phyloP scores from a whole-genome alignment of 2,329 filamentous ascomycete species.

The Plenodomus tracheiphilus region DNA sequence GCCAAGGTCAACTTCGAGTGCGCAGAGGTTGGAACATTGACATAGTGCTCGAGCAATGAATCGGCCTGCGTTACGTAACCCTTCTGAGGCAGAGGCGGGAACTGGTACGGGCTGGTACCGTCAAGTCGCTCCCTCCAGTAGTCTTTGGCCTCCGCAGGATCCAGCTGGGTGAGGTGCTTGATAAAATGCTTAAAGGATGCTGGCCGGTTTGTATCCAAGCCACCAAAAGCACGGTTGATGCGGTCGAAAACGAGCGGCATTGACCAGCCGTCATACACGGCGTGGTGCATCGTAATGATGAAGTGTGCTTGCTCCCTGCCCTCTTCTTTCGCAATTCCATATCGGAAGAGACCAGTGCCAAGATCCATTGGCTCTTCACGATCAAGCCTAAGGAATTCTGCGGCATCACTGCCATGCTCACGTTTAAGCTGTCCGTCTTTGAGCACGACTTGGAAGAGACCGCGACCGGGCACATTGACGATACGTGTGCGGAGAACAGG shows the following conservation, averaged over 20 bases:
- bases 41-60: conserved; percentile 56
- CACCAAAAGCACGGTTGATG: conserved; percentile 37
- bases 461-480: conserved; percentile 41
- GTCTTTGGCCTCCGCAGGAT: conserved; percentile 46
- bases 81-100: conserved; percentile 52
- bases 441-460: conserved; percentile 46
- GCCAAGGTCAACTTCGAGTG: conserved; percentile 52
- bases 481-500: conserved; percentile 48
- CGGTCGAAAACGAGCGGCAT: conserved; percentile 43
- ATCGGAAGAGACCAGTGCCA: conserved; percentile 44
- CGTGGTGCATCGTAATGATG: conserved; percentile 56
- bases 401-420: conserved; percentile 30
- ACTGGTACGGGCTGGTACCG: conserved; percentile 53
- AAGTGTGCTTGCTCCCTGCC: conserved; percentile 43
- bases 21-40: conserved; percentile 35
- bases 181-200: conserved; percentile 54
- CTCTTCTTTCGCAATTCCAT: conserved; percentile 37
- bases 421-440: conserved; percentile 34
- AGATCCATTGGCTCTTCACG: conserved; percentile 44
- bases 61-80: conserved; percentile 54
- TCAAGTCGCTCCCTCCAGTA: conserved; percentile 55
- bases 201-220: conserved; percentile 27
- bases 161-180: conserved; percentile 50
- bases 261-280: conserved; percentile 56
- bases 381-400: conserved; percentile 42